These are phyloP conservation scores for Phytomonas sp. DNA, from an alignment of 208 protist species.

Conservation along the genomic window DNA sequence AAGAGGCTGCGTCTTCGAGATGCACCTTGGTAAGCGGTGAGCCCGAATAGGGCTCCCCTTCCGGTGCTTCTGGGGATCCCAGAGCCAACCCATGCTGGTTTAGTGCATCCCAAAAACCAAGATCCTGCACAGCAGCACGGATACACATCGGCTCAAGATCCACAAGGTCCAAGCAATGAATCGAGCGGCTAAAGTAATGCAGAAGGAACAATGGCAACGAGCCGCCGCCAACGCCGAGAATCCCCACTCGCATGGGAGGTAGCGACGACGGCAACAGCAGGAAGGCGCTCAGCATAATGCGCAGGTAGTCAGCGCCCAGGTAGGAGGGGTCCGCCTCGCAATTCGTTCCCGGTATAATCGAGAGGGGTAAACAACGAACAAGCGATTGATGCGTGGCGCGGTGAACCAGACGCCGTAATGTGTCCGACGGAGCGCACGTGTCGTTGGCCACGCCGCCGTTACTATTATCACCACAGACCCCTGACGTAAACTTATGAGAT, in stretches of 20 bases:
- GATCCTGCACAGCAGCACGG: slow-evolving; percentile 55
- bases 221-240: slow-evolving; percentile 77
- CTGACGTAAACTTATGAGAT: slow-evolving; percentile 14
- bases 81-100: not conserved
- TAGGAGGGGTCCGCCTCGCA: slow-evolving; percentile 51
- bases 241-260: slow-evolving; percentile 43
- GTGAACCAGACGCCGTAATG: slow-evolving; percentile 44
- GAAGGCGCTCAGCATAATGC: slow-evolving; percentile 65
- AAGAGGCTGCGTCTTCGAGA: not conserved
- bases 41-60: not conserved
- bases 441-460: not conserved
- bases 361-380: slow-evolving; percentile 59
- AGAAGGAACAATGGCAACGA: slow-evolving; percentile 71
- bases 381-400: slow-evolving; percentile 73
- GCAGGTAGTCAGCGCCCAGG: slow-evolving; percentile 75
- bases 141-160: slow-evolving; percentile 74
- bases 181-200: slow-evolving; percentile 41
- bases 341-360: slow-evolving; percentile 29
- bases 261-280: slow-evolving; percentile 38
- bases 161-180: slow-evolving; percentile 60
- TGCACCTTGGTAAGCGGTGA: not conserved
- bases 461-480: not conserved
- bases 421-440: not conserved
- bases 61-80: not conserved
- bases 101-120: slow-evolving; percentile 53